Base-by-base conservation (phyloP, 768 basidiomycete species). In the Cyathus striatus region DNA sequence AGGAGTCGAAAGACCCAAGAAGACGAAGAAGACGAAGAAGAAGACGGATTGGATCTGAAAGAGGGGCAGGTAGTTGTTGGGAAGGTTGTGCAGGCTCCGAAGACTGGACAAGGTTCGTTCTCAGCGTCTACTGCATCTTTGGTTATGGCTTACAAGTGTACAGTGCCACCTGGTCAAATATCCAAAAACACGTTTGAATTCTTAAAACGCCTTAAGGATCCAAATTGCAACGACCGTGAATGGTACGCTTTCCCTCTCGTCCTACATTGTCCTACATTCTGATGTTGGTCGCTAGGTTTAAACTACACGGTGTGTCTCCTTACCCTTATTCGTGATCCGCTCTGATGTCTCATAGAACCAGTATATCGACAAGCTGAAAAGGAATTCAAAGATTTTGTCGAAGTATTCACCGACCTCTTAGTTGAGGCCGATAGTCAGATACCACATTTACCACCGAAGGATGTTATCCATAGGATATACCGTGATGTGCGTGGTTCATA, bases 401-500 rank as follows among this genome's bases (percentile, higher is more conserved):
- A 86, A 32, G 65, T 65, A 0, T 80, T 94, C 55, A 85, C 85
- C 1, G 69, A 78, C 10, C 61, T 78, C 22, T 68, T 95, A 13
- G 69, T 73, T 22, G 83, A 82, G 34, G 81, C 79, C 1, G 95
- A 99, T 59, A 65, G 78, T 14, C 80, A 96, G 54, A 77, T 98
- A 0, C 95, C 96, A 0, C 81, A 78, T 6, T 68, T 98, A 2
- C 96, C 96, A 0, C 79, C 90, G 0, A 94, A 92, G 55, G 95
- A 99, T 52, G 75, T 95, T 18, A 81, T 89, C 43, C 90, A 98
- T 60, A 73, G 95, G 13, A 93, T 97, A 30, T 95, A 96, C 58
- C 82, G 94, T 35, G 95, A 97, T 59, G 89, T 87, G 39, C 27
- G 76, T 60, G 27, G 23, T 25, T n/a, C 35, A 32, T 37, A 23